A percentile compares a stretch with the other conserved stretches of the same genome.
phyloP scores from a whole-genome alignment of 345 rosid species.

The Murraya paniculata region DNA sequence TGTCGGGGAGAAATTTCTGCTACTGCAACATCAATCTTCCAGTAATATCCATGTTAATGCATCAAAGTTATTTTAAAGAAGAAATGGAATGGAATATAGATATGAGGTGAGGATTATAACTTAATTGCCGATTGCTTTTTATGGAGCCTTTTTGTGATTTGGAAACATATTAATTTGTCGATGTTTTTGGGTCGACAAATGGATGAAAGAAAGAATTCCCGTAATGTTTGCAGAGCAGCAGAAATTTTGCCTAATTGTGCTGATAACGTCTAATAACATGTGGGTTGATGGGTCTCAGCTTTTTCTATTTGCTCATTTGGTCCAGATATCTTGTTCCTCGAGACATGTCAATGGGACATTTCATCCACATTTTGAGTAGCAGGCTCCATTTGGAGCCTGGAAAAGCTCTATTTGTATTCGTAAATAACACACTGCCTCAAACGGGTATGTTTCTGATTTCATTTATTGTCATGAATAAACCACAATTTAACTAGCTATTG shows the following conservation, averaged over 20 bases:
- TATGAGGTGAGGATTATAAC: neutral
- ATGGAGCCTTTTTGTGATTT: neutral
- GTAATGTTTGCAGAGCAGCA: neutral
- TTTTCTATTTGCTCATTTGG: neutral
- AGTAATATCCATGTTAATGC: neutral
- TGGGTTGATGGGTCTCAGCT: neutral
- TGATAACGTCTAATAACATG: neutral
- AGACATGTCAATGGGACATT: constrained; percentile 91
- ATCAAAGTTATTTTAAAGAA: neutral
- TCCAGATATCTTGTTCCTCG: constrained; percentile 85
- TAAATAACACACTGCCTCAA: constrained; percentile 76
- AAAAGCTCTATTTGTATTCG: constrained; percentile 76
- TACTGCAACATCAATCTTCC: neutral
- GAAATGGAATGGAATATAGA: neutral
- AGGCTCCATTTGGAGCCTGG: constrained; percentile 67
- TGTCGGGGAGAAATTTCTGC: neutral
- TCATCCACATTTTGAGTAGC: constrained; percentile 60
- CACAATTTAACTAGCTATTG: neutral
- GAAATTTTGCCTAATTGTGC: neutral
- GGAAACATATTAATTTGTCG: neutral
- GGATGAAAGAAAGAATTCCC: neutral
- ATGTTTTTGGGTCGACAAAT: neutral
- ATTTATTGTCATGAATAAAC: neutral
- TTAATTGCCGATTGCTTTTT: neutral
- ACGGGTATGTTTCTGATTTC: constrained; percentile 44